Evolutionary conservation across 176 grass and related monocot genomes (phyloP).

Genomic region (Tillandsia leiboldiana): DNA sequence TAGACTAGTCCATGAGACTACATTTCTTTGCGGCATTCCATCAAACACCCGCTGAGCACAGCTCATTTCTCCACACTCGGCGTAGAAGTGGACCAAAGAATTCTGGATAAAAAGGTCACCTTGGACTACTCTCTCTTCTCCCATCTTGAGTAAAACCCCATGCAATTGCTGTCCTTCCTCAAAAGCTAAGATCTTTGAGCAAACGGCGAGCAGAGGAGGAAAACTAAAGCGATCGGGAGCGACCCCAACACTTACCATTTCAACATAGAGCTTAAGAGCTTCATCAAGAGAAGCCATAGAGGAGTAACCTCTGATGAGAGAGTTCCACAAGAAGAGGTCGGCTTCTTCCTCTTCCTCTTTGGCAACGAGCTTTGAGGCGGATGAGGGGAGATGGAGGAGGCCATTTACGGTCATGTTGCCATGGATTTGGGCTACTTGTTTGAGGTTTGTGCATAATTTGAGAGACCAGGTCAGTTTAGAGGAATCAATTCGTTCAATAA

Average conservation of each 20-base stretch:
- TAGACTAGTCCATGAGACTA: constrained; percentile 11
- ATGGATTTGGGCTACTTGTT: constrained; percentile 7
- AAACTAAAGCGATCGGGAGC: constrained; percentile 8
- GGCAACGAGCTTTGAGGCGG: not conserved
- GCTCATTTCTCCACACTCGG: not conserved
- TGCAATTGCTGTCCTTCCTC: constrained; percentile 12
- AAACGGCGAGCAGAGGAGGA: constrained; percentile 7
- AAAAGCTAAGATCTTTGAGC: constrained; percentile 7
- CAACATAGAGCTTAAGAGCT: constrained; percentile 3
- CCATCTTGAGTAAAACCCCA: constrained; percentile 9
- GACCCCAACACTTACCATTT: constrained; percentile 2
- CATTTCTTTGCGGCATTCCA: constrained; percentile 4
- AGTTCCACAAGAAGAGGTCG: constrained; percentile 8
- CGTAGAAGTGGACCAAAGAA: constrained; percentile 11
- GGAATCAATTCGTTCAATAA: not conserved
- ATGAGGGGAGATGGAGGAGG: not conserved
- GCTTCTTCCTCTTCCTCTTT: not conserved
- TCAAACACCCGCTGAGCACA: constrained; percentile 4
- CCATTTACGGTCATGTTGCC: not conserved
- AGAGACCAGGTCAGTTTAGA: not conserved
- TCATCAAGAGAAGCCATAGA: not conserved
- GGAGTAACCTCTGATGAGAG: constrained; percentile 14
- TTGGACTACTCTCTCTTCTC: not conserved
- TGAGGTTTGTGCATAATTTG: constrained; percentile 8
- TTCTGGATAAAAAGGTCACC: constrained; percentile 1